These are phyloP conservation scores for Dictyostelium firmibasis DNA, from an alignment of 78 protist genomes.

Conservation along the genomic window DNA sequence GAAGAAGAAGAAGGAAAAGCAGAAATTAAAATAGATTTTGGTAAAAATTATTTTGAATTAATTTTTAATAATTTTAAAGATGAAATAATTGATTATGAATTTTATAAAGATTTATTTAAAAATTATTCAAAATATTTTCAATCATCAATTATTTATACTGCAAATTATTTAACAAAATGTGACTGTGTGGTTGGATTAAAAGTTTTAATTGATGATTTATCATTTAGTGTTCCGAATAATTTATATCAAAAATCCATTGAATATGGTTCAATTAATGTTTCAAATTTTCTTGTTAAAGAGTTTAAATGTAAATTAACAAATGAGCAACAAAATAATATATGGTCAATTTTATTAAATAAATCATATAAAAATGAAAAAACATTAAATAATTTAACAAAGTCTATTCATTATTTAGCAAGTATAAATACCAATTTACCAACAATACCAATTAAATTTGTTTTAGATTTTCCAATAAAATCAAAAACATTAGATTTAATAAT, in stretches of 20 bases:
- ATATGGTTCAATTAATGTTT: neutral
- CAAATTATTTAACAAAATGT: neutral
- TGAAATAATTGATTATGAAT: neutral
- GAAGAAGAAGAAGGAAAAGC: neutral
- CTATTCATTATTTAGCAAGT: neutral
- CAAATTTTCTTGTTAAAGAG: neutral
- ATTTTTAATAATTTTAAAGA: neutral
- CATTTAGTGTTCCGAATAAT: neutral
- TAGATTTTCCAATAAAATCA: neutral
- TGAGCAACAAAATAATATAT: neutral
- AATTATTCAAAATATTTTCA: neutral
- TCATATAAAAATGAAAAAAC: neutral
- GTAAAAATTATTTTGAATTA: neutral
- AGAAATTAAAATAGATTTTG: too few species aligned
- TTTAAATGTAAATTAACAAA: neutral
- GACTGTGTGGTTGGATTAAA: neutral
- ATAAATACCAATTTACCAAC: neutral
- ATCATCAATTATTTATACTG: neutral
- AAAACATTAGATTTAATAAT: neutral
- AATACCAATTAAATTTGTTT: neutral
- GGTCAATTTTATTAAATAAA: neutral
- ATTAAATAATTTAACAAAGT: neutral
- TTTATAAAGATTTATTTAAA: neutral
- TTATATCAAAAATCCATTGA: neutral
- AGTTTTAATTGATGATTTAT: neutral